phyloP scores from a whole-genome alignment of 2,329 filamentous ascomycete genomes.

The Hyphodiscus sp. region DNA sequence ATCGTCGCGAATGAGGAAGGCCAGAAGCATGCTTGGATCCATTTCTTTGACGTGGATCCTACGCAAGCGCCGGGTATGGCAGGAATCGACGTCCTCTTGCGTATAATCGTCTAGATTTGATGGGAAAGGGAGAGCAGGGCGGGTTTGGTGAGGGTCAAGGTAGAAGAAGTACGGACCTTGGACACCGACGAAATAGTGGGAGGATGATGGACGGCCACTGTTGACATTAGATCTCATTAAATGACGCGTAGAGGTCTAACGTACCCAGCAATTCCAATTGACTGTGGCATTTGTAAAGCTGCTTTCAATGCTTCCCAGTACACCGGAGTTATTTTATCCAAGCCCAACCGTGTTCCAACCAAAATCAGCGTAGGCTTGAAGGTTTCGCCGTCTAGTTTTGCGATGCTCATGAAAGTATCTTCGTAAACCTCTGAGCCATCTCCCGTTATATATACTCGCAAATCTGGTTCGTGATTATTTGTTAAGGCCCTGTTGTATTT shows the following conservation, averaged over 20 bases:
- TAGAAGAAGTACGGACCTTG: constrained; percentile 84
- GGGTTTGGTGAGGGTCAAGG: constrained; percentile 85
- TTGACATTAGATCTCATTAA: constrained; percentile 4
- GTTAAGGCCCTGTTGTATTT: constrained; percentile 58
- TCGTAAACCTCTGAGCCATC: constrained; percentile 92
- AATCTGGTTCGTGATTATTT: constrained; percentile 52
- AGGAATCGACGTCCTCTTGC: constrained; percentile 69
- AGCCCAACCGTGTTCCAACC: constrained; percentile 81
- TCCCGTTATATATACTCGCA: constrained; percentile 83
- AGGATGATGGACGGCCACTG: constrained; percentile 82
- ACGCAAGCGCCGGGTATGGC: constrained; percentile 80
- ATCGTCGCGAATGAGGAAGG: constrained; percentile 77
- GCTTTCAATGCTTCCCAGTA: constrained; percentile 93
- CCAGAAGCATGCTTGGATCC: constrained; percentile 97
- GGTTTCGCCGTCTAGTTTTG: constrained; percentile 54
- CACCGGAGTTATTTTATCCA: constrained; percentile 88
- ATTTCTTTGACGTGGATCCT: constrained; percentile 82
- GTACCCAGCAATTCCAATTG: constrained; percentile 93
- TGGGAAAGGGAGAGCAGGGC: constrained; percentile 64
- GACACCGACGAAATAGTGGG: constrained; percentile 65
- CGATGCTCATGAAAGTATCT: constrained; percentile 75
- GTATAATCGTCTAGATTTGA: constrained; percentile 53
- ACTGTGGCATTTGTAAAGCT: constrained; percentile 79
- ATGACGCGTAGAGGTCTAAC: background rate
- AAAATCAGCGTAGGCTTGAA: constrained; percentile 86